phyloP scores from a whole-genome alignment of 352 stramenopile genomes.

The Globisporangium radiosum region DNA sequence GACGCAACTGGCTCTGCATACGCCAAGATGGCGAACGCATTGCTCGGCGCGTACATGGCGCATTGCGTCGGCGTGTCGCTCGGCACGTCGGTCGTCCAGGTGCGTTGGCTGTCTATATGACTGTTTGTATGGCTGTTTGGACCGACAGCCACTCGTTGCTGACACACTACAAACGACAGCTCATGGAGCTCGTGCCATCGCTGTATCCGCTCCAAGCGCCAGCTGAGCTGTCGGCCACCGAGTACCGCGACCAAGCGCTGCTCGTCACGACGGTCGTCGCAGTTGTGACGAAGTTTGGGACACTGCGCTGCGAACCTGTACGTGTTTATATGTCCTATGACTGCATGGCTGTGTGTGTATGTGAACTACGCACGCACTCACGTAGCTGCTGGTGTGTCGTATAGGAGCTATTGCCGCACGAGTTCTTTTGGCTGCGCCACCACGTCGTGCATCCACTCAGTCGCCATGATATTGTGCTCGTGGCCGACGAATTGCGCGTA shows the following conservation, averaged over 20 bases:
- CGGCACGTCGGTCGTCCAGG: constrained; percentile 59
- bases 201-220: constrained; percentile 85
- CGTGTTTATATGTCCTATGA: background rate
- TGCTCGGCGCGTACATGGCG: constrained; percentile 67
- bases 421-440: constrained; percentile 87
- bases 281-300: constrained; percentile 81
- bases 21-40: constrained; percentile 51
- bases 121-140: too few relatives aligned
- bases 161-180: constrained; percentile 14
- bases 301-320: constrained; percentile 60
- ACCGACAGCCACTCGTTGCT: too few relatives aligned
- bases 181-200: constrained; percentile 61
- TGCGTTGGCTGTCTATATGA: constrained; percentile 11
- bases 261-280: constrained; percentile 83
- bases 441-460: constrained; percentile 74
- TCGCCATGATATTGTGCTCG: constrained; percentile 62
- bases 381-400: too few relatives aligned
- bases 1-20: constrained; percentile 39
- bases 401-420: constrained; percentile 83
- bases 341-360: background rate
- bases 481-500: constrained; percentile 71
- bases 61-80: constrained; percentile 48
- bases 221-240: constrained; percentile 42
- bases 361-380: too few relatives aligned
- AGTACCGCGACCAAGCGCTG: constrained; percentile 79